phyloP scores from a whole-genome alignment of 2,329 filamentous ascomycete species.

The Fusarium tuaranense region DNA sequence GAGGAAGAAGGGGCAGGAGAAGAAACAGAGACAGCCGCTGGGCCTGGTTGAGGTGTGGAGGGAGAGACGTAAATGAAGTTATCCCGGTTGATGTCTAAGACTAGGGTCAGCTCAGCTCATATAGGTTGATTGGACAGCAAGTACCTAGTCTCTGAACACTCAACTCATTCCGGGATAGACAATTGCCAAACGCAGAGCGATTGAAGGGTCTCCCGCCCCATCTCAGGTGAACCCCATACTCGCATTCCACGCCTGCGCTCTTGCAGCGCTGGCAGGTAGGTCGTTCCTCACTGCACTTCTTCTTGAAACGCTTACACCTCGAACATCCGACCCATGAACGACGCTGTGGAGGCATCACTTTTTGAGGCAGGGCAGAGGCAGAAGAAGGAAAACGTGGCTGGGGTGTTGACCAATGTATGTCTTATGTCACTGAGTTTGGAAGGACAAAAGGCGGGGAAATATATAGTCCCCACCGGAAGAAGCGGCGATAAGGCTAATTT shows the following conservation, averaged over 20 bases:
- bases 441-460: not conserved
- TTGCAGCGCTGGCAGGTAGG: slow-evolving; percentile 31
- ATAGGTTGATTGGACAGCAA: not conserved
- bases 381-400: not conserved
- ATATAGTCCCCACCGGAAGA: not conserved
- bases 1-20: not conserved
- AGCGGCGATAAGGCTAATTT: not conserved
- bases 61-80: slow-evolving; percentile 37
- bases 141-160: slow-evolving; percentile 27
- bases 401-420: not conserved
- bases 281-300: slow-evolving; percentile 35
- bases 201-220: slow-evolving; percentile 33
- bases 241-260: slow-evolving; percentile 27
- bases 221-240: slow-evolving; percentile 31
- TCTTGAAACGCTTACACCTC: slow-evolving; percentile 38
- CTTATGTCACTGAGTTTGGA: not conserved
- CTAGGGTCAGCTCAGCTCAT: not conserved
- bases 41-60: slow-evolving; percentile 10
- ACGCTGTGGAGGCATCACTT: slow-evolving; percentile 36
- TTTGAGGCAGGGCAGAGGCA: not conserved
- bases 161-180: slow-evolving; percentile 28
- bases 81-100: slow-evolving; percentile 27
- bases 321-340: slow-evolving; percentile 37
- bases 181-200: slow-evolving; percentile 33
- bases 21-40: not conserved